Conservation (phyloP, 495 filamentous ascomycete genomes). For the Talaromyces borbonicus region DNA sequence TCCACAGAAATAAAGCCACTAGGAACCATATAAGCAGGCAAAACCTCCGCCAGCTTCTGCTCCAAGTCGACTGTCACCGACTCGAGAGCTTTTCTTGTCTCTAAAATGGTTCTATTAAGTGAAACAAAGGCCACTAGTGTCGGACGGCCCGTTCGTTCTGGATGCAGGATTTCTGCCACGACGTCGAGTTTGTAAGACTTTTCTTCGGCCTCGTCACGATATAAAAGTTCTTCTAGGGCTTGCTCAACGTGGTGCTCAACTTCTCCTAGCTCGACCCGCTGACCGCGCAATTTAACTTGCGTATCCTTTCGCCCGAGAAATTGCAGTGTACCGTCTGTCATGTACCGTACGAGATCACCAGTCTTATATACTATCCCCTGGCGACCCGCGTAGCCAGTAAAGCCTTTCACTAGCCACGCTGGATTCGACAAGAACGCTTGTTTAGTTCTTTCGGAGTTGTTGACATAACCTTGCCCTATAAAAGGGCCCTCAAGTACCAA, state of each 20-base stretch:
- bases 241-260: neutral
- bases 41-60: constrained; percentile 6
- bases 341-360: constrained; percentile 34
- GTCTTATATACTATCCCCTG: constrained; percentile 34
- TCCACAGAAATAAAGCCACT: neutral
- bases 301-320: constrained; percentile 6
- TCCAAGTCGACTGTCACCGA: constrained; percentile 8
- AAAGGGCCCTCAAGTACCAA: constrained; percentile 21
- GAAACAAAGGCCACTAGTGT: neutral
- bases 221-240: neutral
- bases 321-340: neutral
- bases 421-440: neutral
- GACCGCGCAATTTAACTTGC: neutral
- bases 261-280: constrained; percentile 3
- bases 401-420: constrained; percentile 18
- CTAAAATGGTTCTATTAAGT: neutral
- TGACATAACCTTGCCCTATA: constrained; percentile 14
- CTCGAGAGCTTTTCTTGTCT: neutral
- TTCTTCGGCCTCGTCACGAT: neutral
- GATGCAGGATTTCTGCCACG: neutral
- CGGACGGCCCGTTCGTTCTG: neutral
- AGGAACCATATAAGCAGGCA: constrained; percentile 4
- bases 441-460: neutral
- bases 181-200: no score
- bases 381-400: constrained; percentile 13